Evolutionary conservation across 176 grass and related monocot genomes (phyloP), one percentile per base, ranked within the genome.

Genomic region (Lolium rigidum): DNA sequence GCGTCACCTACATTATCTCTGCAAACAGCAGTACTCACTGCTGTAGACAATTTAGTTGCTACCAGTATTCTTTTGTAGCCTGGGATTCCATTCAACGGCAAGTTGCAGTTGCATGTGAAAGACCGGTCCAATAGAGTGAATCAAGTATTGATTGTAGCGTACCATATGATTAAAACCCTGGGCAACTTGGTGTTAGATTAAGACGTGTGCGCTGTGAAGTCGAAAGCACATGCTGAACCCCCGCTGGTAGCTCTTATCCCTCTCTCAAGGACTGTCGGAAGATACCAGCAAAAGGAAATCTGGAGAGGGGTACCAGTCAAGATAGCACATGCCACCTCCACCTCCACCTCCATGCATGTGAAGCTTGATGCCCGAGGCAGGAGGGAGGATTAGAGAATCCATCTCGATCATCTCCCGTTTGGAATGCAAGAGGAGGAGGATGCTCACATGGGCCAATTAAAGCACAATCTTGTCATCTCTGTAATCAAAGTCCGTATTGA

Each of bases 381-480:
- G 56, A 77, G 80, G 26, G 47, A 70, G 65, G 58, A 67, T 76
- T 37, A 68, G 85, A 56, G 81, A 90, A 87, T 87, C 81, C 51
- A 17, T 59, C 52, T 55, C 31, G 31, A 35, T 35, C 14, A 20
- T 56, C 68, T 37, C 77, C 83, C 57, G 71, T 84, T 47, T 70
- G 80, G 17, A 39, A 20, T 16, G 64, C 73, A 54, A 31, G 74
- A 38, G 54, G 14, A 35, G 31, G 31, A 35, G 31, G 31, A 35
- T 35, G 31, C 61, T 24, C 89, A 88, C 86, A 88, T 88, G 86
- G 82, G 77, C 61, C 49, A 85, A 85, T 91, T 88, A 88, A 85
- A 77, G 82, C 90, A 64, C 70, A 78, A 63, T 88, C 81, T 77
- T 91, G n/a, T 51, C 72, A 28, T 49, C 72, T 38, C 76, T 48